phyloP scores from a whole-genome alignment of 2,329 filamentous ascomycete species.

The Botrytis tulipae region DNA sequence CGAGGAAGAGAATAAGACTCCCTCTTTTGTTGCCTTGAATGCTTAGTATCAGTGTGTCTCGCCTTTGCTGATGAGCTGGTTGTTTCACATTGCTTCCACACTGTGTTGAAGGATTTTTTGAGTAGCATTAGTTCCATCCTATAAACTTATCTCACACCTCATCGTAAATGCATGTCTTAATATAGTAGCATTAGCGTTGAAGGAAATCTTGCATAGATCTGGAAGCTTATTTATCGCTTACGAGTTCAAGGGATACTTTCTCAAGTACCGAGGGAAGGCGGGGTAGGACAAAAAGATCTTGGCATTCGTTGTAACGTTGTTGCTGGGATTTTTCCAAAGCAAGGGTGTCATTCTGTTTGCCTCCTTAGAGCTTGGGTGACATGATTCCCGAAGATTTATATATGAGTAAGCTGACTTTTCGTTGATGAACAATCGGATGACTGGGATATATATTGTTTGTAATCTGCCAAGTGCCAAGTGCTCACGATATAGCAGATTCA shows the following conservation, averaged over 20 bases:
- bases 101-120: background rate
- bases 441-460: too few relatives aligned
- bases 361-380: background rate
- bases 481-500: background rate
- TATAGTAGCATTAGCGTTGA: background rate
- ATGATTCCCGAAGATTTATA: background rate
- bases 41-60: background rate
- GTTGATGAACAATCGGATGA: background rate
- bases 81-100: background rate
- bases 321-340: too few relatives aligned
- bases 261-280: background rate
- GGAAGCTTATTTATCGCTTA: background rate
- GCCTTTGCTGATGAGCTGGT: background rate
- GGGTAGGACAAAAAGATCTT: background rate
- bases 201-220: background rate
- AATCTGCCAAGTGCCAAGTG: background rate
- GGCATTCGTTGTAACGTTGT: background rate
- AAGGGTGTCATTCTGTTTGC: background rate
- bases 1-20: background rate
- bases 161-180: background rate
- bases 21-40: background rate
- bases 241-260: background rate
- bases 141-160: background rate
- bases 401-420: constrained; percentile 11
- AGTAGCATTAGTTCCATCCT: background rate